Base-by-base conservation (phyloP, 345 rosid genomes). In the Mercurialis annua region DNA sequence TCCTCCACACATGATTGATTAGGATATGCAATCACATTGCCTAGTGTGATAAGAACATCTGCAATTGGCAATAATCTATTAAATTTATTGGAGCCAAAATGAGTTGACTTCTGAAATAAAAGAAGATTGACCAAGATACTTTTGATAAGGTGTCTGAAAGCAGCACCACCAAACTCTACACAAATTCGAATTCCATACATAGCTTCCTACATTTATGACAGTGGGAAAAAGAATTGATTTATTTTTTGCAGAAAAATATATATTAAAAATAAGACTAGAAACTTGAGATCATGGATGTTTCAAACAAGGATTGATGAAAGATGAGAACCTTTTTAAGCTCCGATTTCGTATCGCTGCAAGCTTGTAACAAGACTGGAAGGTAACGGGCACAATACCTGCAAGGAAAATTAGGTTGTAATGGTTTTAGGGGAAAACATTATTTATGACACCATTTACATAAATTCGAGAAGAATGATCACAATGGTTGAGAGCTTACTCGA, bases 101-200 rank as follows among this genome's bases (percentile, higher is more conserved):
- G 42, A 17, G 33, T 1, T 6, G 4, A 34, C 2, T 16, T 20
- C 17, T 7, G 7, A 59, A 5, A 6, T 14, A 33, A 68, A 24
- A 58, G 30, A 10, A 57, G 63, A 31, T 8, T 8, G n/a, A 43
- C 29, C 10, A 34, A 26, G 24, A 18, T 58, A 68, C 72, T 14
- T 21, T 34, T 36, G 2, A 59, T 18, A 59, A 59, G 50, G 23
- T 36, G 49, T 48, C 20, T 68, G 49, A 69, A 69, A 2, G 34
- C 11, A 33, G 38, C 12, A 48, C 72, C 66, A 38, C 72, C 72
- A 49, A 59, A 61, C 40, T 69, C 59, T 34, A 66, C 66, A 49
- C 38, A 59, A 3, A 59, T 40, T 18, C 65, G 56, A 48, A 69
- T 47, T 47, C 65, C 72, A 36, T 33, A 36, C 15, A 12, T 36